Evolutionary conservation across 1,284 basidiomycete genomes (phyloP).

Genomic region (Ceratobasidium theobromae): DNA sequence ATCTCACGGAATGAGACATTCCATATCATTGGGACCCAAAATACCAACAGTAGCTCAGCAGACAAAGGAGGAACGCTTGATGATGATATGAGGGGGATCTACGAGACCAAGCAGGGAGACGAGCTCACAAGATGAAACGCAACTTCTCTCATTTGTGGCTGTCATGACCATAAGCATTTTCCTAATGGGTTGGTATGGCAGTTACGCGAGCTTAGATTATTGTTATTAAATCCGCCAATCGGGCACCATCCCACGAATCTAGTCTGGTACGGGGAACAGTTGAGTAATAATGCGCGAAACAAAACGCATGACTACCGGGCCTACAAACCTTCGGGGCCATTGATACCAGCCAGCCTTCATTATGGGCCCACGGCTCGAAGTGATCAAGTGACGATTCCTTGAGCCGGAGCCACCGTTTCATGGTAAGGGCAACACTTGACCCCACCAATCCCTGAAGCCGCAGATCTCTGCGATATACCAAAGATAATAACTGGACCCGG

Average conservation of each 20-base stretch:
- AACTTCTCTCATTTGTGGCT: constrained; percentile 21
- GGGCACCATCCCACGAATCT: background rate
- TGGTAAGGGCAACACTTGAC: background rate
- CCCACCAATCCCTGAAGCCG: constrained; percentile 9
- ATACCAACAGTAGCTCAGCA: constrained; percentile 9
- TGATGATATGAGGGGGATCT: constrained; percentile 30
- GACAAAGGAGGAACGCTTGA: constrained; percentile 8
- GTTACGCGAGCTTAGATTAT: constrained; percentile 4
- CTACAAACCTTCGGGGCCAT: no score
- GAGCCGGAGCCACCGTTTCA: background rate
- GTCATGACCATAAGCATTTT: constrained; percentile 16
- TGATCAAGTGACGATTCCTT: background rate
- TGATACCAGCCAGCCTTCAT: background rate
- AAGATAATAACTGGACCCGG: background rate
- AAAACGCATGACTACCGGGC: background rate
- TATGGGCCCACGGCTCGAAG: background rate
- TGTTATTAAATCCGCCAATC: constrained; percentile 8
- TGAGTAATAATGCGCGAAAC: background rate
- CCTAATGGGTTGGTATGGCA: constrained; percentile 32
- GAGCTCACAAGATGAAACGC: background rate
- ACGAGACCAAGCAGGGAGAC: constrained; percentile 18
- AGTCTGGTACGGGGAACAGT: background rate
- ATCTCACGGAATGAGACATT: constrained; percentile 25
- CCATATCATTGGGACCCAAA: constrained; percentile 14
- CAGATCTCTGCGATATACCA: constrained; percentile 10